Evolutionary conservation across 441 rosid genomes (phyloP).

Genomic region (Jatropha podagrica): DNA sequence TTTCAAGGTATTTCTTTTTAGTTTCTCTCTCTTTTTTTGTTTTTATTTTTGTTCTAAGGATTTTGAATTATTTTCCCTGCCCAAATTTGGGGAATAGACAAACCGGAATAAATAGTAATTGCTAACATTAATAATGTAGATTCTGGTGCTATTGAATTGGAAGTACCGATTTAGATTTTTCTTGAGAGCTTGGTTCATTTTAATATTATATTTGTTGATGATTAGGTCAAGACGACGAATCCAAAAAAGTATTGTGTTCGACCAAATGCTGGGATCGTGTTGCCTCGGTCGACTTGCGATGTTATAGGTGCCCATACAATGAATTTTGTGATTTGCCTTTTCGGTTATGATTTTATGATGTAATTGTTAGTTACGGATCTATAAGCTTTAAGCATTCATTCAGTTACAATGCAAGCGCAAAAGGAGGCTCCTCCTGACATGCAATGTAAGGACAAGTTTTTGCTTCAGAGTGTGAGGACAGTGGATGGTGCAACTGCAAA

Average conservation of each 20-base stretch:
- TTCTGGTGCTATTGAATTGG: background rate
- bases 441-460: constrained; percentile 83
- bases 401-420: constrained; percentile 86
- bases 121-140: background rate
- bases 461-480: constrained; percentile 64
- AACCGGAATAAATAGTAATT: background rate
- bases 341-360: background rate
- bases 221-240: constrained; percentile 80
- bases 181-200: background rate
- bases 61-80: background rate
- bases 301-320: constrained; percentile 41
- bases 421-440: constrained; percentile 73
- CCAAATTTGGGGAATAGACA: background rate
- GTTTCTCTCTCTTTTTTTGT: constrained; percentile 8
- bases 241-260: constrained; percentile 83
- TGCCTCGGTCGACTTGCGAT: constrained; percentile 70
- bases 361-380: background rate
- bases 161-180: constrained; percentile 12
- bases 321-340: background rate
- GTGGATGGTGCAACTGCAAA: constrained; percentile 44
- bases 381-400: constrained; percentile 3
- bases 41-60: background rate
- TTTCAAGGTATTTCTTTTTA: constrained; percentile 43
- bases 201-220: constrained; percentile 12
- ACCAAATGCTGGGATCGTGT: constrained; percentile 69